phyloP scores from a whole-genome alignment of 352 stramenopile species.

The Plasmopara muralis region DNA sequence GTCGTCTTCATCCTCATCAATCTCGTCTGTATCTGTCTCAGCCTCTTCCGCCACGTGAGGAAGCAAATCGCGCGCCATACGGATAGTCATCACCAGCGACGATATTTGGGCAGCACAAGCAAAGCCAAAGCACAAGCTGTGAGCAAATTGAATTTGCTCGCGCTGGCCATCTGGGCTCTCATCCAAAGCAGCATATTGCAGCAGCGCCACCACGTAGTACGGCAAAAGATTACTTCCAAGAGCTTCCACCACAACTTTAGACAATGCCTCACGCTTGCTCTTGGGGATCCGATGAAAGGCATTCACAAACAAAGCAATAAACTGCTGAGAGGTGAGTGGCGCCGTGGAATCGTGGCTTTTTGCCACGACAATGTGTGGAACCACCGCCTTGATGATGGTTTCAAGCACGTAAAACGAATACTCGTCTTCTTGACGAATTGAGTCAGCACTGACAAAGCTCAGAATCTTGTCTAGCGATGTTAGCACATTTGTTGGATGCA shows the following conservation, averaged over 20 bases:
- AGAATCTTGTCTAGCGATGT: conserved; percentile 75
- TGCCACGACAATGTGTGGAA: conserved; percentile 58
- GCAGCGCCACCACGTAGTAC: conserved; percentile 48
- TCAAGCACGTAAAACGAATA: conserved; percentile 87
- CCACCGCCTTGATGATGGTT: conserved; percentile 73
- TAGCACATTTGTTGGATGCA: conserved; percentile 68
- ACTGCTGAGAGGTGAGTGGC: conserved; percentile 61
- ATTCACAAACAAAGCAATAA: conserved; percentile 71
- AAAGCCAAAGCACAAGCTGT: conserved; percentile 56
- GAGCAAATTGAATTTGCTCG: conserved; percentile 48
- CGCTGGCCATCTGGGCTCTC: conserved; percentile 38
- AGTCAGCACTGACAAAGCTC: conserved; percentile 46
- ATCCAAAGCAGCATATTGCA: conserved; percentile 32
- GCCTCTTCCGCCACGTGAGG: conserved; percentile 61
- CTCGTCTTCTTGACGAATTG: conserved; percentile 70
- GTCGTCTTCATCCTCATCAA: conserved; percentile 63
- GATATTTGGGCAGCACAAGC: conserved; percentile 52
- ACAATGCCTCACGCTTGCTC: conserved; percentile 50
- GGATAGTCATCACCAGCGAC: conserved; percentile 48
- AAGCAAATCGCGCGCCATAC: conserved; percentile 56
- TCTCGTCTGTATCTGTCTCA: conserved; percentile 64
- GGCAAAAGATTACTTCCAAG: conserved; percentile 46
- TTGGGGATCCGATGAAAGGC: conserved; percentile 62
- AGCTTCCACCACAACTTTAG: conserved; percentile 51
- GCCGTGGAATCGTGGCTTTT: conserved; percentile 9